Base-by-base conservation (phyloP, 2,329 filamentous ascomycete species). In the Cercospora sojina region DNA sequence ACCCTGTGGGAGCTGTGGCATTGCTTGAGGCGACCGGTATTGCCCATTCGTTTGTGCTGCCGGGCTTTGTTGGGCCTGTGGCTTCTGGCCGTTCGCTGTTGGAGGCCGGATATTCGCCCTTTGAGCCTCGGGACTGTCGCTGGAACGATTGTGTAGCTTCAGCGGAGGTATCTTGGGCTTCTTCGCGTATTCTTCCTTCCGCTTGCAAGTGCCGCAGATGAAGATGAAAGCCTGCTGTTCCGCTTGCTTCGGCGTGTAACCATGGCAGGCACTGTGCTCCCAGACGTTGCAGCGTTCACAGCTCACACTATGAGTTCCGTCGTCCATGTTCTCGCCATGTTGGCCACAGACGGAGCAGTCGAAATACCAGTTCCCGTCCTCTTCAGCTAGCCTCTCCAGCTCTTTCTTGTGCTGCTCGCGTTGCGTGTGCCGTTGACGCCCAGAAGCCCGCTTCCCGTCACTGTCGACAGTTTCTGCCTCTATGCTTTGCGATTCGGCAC, bases 261-360 rank as follows among this genome's bases (percentile, higher is more conserved):
- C 90, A 67, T 97, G 86, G 76, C 95, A 99, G 74, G 91, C 92
- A 83, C 93, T 96, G 76, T 99, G 95, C 77, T 98, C 94, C 95
- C 95, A 99, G 57, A 96, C 90, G 76, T 90, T 96, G 82, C 95
- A 99, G 71, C 85, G 89, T 76, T 99, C 95, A 79, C 95, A 99
- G 29, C 93, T 91, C 70, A 99, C 89, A 77, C 93, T 97, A 76
- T 97, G 93, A 7, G 92, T 90, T 38, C 95, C 95, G 77, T 98
- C 95, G 74, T 99, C 95, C 67, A 88, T 75, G 66, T 97, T 91
- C 73, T 96, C 90, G 23, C 95, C 95, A 77, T 97, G 89, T 23
- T 93, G 85, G 27, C 94, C 94, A 77, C 95, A 99, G 27, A 91
- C 86, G 13, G 87, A 84, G 77, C 95, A 99, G 77, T 99, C 95